Percentiles rank a stretch among this genome's conserved stretches.
Evolutionary conservation across 495 filamentous ascomycete species (phyloP).

Genomic region (Talaromyces stipitatus): DNA sequence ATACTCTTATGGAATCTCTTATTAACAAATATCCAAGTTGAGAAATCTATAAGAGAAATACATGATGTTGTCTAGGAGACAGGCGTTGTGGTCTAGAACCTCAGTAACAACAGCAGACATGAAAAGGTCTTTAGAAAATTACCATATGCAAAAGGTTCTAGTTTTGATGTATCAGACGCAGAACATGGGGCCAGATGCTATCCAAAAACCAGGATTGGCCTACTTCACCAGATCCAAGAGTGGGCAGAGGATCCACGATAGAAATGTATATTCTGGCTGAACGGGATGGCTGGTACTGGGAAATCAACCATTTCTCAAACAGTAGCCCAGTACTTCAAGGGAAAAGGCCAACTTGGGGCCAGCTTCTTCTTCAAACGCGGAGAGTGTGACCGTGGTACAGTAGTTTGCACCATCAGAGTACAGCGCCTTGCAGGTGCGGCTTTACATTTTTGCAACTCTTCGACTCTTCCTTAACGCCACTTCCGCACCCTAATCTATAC

Average conservation of each 20-base stretch:
- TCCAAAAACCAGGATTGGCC: slow-evolving; percentile 23
- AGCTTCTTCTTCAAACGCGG: slow-evolving; percentile 50
- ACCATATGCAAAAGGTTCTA: neutral
- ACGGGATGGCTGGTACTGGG: slow-evolving; percentile 29
- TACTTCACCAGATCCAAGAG: slow-evolving; percentile 22
- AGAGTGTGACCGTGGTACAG: slow-evolving; percentile 9
- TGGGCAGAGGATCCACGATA: slow-evolving; percentile 17
- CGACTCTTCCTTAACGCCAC: too few relatives aligned
- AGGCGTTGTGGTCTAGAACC: neutral
- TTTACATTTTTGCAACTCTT: too few relatives aligned
- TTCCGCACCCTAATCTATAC: too few relatives aligned
- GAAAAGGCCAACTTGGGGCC: slow-evolving; percentile 15
- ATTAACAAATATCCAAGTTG: neutral
- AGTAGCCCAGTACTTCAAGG: slow-evolving; percentile 13
- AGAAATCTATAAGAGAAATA: neutral
- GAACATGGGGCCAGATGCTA: slow-evolving; percentile 12
- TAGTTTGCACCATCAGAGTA: too few relatives aligned
- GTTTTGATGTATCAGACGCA: neutral
- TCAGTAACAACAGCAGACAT: neutral
- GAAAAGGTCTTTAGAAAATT: neutral
- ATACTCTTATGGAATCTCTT: neutral
- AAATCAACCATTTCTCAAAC: slow-evolving; percentile 34
- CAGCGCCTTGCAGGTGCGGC: too few relatives aligned
- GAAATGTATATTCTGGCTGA: slow-evolving; percentile 9
- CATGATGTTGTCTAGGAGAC: slow-evolving; percentile 1